Evolutionary conservation across 192 early-diverging fungal genomes (phyloP).

Genomic region (Phlyctochytrium planicorne): DNA sequence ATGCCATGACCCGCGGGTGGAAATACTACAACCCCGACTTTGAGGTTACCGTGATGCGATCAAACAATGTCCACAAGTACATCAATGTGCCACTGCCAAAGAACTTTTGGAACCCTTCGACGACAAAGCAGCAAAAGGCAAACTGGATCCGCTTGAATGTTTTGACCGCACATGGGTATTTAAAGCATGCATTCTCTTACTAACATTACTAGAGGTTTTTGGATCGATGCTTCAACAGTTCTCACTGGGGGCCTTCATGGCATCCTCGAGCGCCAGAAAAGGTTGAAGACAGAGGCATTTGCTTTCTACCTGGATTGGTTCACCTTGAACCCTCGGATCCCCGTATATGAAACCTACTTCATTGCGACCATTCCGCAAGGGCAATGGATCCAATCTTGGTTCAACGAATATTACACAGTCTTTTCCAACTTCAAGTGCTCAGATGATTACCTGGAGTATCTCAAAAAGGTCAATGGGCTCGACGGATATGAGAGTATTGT

Average conservation of each 20-base stretch:
- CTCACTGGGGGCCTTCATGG: background rate
- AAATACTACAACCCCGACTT: background rate
- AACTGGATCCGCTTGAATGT: constrained; percentile 6
- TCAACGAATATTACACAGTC: background rate
- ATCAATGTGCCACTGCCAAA: background rate
- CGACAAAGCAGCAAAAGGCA: background rate
- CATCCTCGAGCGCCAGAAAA: background rate
- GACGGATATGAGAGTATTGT: background rate
- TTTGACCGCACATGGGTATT: background rate
- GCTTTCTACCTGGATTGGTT: background rate
- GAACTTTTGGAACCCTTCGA: background rate
- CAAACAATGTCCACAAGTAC: background rate
- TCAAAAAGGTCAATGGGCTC: background rate
- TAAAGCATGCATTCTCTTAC: too few species aligned
- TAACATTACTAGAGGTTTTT: too few species aligned
- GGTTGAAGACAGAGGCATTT: background rate
- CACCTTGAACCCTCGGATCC: background rate
- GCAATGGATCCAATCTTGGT: constrained; percentile 1
- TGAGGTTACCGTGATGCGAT: background rate
- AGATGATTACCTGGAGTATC: background rate
- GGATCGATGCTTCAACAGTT: constrained; percentile 2
- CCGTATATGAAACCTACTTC: background rate
- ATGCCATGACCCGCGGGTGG: background rate
- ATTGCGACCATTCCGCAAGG: background rate
- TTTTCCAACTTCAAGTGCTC: background rate